Percentiles rank a stretch among this genome's conserved stretches.
These are phyloP conservation scores for Corrigiola litoralis DNA, from an alignment of 179 eudicot genomes.

Conservation along the genomic window DNA sequence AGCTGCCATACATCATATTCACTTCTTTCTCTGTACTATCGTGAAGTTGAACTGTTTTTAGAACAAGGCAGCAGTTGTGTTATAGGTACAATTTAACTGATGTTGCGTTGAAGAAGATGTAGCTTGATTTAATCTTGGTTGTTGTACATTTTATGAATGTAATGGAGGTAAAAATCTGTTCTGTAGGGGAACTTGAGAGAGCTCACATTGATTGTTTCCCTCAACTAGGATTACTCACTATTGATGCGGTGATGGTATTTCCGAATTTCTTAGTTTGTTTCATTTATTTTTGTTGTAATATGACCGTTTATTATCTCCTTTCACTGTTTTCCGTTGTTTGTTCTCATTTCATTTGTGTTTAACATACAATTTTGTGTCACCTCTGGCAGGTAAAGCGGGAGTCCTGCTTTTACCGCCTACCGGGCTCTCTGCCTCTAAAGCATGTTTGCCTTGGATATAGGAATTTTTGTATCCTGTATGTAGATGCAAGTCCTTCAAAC, in stretches of 20 bases:
- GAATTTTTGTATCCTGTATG: slow-evolving; percentile 38
- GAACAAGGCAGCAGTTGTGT: background rate
- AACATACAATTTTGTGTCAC: background rate
- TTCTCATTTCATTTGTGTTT: background rate
- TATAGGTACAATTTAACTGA: background rate
- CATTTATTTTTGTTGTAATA: background rate
- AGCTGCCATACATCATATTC: background rate
- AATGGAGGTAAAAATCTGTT: slow-evolving; percentile 9
- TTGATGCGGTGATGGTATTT: slow-evolving; percentile 45
- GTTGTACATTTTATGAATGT: background rate
- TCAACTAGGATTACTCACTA: slow-evolving; percentile 42
- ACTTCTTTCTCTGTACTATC: too few relatives aligned
- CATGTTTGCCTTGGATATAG: slow-evolving; percentile 34
- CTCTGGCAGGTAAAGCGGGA: slow-evolving; percentile 49
- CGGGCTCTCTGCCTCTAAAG: slow-evolving; percentile 46
- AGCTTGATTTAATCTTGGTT: background rate
- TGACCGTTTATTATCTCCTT: background rate
- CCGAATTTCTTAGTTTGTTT: background rate
- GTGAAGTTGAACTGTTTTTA: background rate
- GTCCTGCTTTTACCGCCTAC: slow-evolving; percentile 41
- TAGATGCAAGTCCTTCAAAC: slow-evolving; percentile 21
- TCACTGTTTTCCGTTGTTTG: background rate
- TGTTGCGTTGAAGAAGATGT: background rate
- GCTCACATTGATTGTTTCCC: slow-evolving; percentile 54
- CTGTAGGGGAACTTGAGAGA: slow-evolving; percentile 52